Evolutionary conservation across 2,329 filamentous ascomycete species (phyloP), one percentile per base, ranked within the genome.

Genomic region (Didymella glomerata): DNA sequence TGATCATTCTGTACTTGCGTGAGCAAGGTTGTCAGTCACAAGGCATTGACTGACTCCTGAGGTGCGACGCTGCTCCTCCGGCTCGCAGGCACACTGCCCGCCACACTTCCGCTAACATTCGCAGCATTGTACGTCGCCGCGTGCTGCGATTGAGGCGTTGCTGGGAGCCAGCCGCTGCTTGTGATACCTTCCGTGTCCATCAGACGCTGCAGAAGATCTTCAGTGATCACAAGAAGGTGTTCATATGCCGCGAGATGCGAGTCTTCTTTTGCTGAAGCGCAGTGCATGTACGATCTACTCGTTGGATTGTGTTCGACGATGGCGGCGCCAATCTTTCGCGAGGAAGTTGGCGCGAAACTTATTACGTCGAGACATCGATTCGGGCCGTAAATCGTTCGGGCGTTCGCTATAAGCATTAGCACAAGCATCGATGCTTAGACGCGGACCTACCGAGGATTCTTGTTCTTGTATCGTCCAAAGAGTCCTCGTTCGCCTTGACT

Each of bases 301-400:
- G 62, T 68, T 41, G 69, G 69, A 65, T 71, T 73, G 67, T 77
- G 74, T 61, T 77, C 74, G 61, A 77, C 70, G 62, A 76, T 74
- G 57, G 71, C 73, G 62, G 73, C 74, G 51, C 64, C 71, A 60
- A 72, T 73, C 65, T 68, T 73, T 64, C 67, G 68, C 59, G 70
- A 71, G 36, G 70, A 74, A 61, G 69, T 71, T 48, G 68, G 67
- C 24, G 71, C 69, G 68, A 69, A 76, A 61, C 69, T 75, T 66
- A 77, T 70, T 54, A 75, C 64, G 65, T 77, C 74, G 66, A 77
- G 71, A 64, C 62, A 67, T 36, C 74, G 73, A 60, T 67, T 71
- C 48, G 71, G 60, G 32, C 74, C 74, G 67, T 76, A 77, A 50
- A 77, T 76, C 32, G 72, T 64, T 60, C 67, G 63, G 38, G 74